Base-by-base conservation (phyloP, 768 basidiomycete genomes). In the Hygrocybe coccinea region DNA sequence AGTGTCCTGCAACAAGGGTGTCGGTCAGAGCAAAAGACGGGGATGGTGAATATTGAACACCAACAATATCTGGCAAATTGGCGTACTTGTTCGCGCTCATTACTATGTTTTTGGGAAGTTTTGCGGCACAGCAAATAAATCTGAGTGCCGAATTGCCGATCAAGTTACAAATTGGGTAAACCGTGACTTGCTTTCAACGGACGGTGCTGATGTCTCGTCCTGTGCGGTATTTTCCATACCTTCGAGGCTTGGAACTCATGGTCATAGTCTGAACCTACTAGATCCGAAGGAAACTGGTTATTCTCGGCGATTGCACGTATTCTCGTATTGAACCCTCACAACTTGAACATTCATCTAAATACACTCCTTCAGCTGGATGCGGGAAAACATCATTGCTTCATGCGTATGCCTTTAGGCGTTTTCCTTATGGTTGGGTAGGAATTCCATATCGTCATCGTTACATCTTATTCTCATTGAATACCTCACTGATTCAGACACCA, bases 51-150 rank as follows among this genome's bases (percentile, higher is more conserved):
- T 25, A 78, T 87, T 50, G 44, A 41, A 21, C 29, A 78, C 87
- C 54, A 62, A 94, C 93, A 55, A 95, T 95, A 67, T 95, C 92
- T n/a, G 93, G 93, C 2, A 95, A 74, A 65, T 86, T 83, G 10
- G 91, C 86, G 66, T 94, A 95, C 67, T 95, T 95, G 71, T 81
- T 83, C 34, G 70, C 72, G 62, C 77, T 86, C 84, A 85, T 87
- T 54, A 54, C n/a, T n/a, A n/a, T n/a, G n/a, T n/a, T n/a, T n/a
- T n/a, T n/a, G 21, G 38, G 29, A 29, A 29, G n/a, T n/a, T n/a
- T n/a, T n/a, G n/a, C n/a, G n/a, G n/a, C n/a, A n/a, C n/a, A n/a
- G n/a, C n/a, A n/a, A n/a, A n/a, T n/a, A n/a, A n/a, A n/a, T n/a
- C n/a, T n/a, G n/a, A n/a, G n/a, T n/a, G n/a, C n/a, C n/a, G n/a